A percentile compares a stretch with the other conserved stretches of the same genome.
These are phyloP conservation scores for Globisporangium sylvaticum DNA, from an alignment of 352 stramenopile genomes.

Conservation along the genomic window DNA sequence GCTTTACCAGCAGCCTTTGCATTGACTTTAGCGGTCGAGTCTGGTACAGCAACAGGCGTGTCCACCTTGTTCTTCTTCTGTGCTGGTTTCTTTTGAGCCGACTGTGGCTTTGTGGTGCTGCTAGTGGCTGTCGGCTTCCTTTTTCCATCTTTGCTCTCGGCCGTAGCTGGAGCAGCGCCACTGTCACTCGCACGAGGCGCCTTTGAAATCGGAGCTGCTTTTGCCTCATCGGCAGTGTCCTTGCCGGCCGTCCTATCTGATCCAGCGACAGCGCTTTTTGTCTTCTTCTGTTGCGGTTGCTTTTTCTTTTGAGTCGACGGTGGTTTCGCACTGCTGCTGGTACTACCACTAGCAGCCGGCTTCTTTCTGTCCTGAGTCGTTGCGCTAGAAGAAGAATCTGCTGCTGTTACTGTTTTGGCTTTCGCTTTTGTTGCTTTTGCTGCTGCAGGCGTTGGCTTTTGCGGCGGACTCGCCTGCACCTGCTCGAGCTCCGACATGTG, in stretches of 20 bases:
- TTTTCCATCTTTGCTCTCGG: not conserved
- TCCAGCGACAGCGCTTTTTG: not conserved
- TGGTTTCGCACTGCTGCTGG: not conserved
- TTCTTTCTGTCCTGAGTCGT: not conserved
- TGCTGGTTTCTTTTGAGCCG: not conserved
- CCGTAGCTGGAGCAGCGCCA: not conserved
- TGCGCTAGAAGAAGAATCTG: not conserved
- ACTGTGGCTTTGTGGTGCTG: not conserved
- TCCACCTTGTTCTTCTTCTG: not conserved
- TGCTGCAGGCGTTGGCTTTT: not conserved
- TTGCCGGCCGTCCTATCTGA: not conserved
- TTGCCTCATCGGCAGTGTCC: not conserved
- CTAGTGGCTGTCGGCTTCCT: not conserved
- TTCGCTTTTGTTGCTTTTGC: not conserved
- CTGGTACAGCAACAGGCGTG: not conserved
- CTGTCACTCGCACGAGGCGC: not conserved
- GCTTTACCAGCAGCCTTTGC: not conserved
- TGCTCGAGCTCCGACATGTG: slow-evolving; percentile 44
- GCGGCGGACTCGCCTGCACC: not conserved
- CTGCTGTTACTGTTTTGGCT: not conserved
- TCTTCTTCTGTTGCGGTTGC: not conserved
- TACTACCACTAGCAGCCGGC: not conserved
- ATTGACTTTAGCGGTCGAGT: not conserved
- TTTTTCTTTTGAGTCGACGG: slow-evolving; percentile 8
- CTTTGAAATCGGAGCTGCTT: not conserved